Conservation (phyloP, 495 filamentous ascomycete species). For the Talaromyces nanjingensis region DNA sequence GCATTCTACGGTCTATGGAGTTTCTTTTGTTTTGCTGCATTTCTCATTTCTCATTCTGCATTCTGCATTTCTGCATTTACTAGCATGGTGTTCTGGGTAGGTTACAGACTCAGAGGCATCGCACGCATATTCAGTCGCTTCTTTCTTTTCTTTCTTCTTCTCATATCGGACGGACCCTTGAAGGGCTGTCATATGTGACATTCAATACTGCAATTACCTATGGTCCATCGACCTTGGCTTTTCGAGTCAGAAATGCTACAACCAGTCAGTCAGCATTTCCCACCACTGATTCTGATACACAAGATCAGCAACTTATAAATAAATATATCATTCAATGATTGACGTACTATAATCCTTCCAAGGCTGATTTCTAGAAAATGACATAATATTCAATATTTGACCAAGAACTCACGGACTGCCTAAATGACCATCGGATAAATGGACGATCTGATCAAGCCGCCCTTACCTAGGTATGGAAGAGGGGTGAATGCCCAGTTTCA, state of each 20-base stretch:
- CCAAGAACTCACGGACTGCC: background rate
- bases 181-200: background rate
- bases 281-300: background rate
- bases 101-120: background rate
- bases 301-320: background rate
- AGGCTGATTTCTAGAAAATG: background rate
- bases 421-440: no score
- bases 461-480: no score
- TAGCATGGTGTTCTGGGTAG: background rate
- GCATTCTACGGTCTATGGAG: background rate
- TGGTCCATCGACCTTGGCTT: no score
- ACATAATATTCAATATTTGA: no score
- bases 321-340: background rate
- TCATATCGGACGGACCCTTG: background rate
- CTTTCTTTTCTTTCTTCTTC: background rate
- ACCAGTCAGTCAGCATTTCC: background rate
- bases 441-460: no score
- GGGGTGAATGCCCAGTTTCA: background rate
- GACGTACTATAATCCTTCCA: background rate
- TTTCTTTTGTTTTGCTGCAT: background rate
- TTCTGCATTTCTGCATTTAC: background rate
- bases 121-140: background rate
- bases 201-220: background rate
- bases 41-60: background rate
- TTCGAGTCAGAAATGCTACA: background rate